These are phyloP conservation scores for Trichoderma sp. DNA, from an alignment of 2,329 filamentous ascomycete species.

Conservation along the genomic window DNA sequence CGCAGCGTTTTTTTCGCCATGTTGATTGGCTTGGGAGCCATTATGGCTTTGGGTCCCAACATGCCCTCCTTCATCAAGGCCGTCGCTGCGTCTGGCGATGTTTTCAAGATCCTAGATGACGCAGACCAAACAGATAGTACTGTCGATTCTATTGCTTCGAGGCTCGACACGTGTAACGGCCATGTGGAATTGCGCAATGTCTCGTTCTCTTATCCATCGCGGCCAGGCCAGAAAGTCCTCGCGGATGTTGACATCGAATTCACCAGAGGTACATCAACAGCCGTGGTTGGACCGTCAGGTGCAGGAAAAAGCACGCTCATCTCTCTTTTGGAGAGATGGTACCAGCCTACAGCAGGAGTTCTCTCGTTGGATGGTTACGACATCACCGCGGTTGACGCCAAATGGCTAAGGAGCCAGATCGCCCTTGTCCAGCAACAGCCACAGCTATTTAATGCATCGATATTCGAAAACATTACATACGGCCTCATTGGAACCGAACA, in stretches of 20 bases:
- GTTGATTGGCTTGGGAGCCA: slow-evolving; percentile 20
- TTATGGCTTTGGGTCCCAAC: slow-evolving; percentile 21
- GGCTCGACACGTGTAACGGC: slow-evolving; percentile 29
- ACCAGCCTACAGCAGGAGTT: slow-evolving; percentile 45
- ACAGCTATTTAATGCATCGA: slow-evolving; percentile 53
- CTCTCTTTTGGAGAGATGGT: slow-evolving; percentile 55
- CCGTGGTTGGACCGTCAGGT: slow-evolving; percentile 55
- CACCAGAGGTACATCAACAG: slow-evolving; percentile 47
- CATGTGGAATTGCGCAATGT: slow-evolving; percentile 47
- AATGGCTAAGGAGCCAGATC: not conserved
- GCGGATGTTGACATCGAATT: slow-evolving; percentile 38
- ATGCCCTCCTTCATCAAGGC: slow-evolving; percentile 37
- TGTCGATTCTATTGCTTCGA: slow-evolving; percentile 35
- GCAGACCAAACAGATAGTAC: not conserved
- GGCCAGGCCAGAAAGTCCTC: slow-evolving; percentile 48
- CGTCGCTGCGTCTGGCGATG: slow-evolving; percentile 35
- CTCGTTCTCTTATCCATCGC: slow-evolving; percentile 54
- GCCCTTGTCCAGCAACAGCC: slow-evolving; percentile 45
- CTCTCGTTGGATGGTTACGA: slow-evolving; percentile 28
- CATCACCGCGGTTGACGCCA: not conserved
- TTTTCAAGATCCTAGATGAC: slow-evolving; percentile 42
- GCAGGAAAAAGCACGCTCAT: slow-evolving; percentile 54
- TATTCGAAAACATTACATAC: slow-evolving; percentile 54
- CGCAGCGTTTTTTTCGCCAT: slow-evolving; percentile 20
- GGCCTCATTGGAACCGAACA: slow-evolving; percentile 45